Percentiles rank a stretch among this genome's conserved stretches.
phyloP scores from a whole-genome alignment of 2,329 filamentous ascomycete species.

The Aspergillus hortae region DNA sequence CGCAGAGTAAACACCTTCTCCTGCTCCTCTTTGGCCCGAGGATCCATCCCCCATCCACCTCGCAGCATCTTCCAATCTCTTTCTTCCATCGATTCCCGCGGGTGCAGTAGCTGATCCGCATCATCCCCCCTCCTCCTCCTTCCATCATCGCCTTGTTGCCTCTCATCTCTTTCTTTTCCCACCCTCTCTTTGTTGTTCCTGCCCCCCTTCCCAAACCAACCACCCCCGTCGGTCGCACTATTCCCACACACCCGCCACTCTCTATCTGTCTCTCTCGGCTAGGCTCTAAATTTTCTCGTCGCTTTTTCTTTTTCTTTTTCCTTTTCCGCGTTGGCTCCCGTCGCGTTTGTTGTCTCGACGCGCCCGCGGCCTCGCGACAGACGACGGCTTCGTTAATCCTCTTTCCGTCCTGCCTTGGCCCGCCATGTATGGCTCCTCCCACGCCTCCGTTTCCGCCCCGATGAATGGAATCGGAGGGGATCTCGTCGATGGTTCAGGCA shows the following conservation, averaged over 20 bases:
- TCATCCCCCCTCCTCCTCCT: neutral
- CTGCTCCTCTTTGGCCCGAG: neutral
- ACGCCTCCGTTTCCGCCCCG: constrained; percentile 56
- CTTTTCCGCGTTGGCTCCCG: constrained; percentile 13
- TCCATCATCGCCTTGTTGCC: neutral
- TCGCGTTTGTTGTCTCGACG: constrained; percentile 27
- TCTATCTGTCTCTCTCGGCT: constrained; percentile 16
- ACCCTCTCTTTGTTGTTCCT: constrained; percentile 16
- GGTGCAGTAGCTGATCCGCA: neutral
- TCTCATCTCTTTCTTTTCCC: constrained; percentile 4
- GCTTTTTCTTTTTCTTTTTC: constrained; percentile 14
- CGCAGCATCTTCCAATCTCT: neutral
- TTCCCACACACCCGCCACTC: constrained; percentile 1
- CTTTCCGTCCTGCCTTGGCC: constrained; percentile 26
- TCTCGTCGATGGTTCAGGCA: constrained; percentile 70
- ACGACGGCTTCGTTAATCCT: constrained; percentile 24
- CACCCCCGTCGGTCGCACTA: constrained; percentile 2
- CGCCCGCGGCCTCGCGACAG: constrained; percentile 25
- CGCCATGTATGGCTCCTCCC: constrained; percentile 47
- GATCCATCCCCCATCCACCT: neutral
- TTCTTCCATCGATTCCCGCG: neutral
- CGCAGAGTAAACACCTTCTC: no score
- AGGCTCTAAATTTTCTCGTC: constrained; percentile 3
- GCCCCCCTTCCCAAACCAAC: neutral
- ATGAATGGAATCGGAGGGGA: constrained; percentile 60